Evolutionary conservation across 371 early-diverging fungal species (phyloP), one percentile per base, ranked within the genome.

Genomic region (Rhizopus sp.): DNA sequence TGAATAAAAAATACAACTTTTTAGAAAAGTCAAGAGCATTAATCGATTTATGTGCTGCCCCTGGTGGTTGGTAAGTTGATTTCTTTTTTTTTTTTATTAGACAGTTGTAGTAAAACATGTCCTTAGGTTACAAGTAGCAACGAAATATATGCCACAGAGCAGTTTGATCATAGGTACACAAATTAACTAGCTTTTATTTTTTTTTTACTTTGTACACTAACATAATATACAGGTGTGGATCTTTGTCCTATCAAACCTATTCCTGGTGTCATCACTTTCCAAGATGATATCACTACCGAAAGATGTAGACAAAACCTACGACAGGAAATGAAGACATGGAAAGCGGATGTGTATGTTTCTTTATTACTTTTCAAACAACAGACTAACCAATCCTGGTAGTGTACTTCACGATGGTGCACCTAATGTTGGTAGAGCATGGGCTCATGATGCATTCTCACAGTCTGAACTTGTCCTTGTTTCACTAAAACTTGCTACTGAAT

Each of bases 371-470:
- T 8, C 7, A 13, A 15, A 33, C 12, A 5, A 9, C 12, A 30
- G 16, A 13, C 48, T 49, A 23, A 23, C 23, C 23, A 23, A 23
- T 23, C 16, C 31, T 47, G 13, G 15, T 49, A 90, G 89, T 42
- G 91, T 99, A 32, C 90, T 99, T 55, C 99, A 99, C 85, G 99
- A 99, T 72, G 99, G 99, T 84, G 99, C 99, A 33, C 99, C 99
- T 42, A 99, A 99, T 67, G 99, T 99, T 45, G 99, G 99, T 77
- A 78, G 91, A 40, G 90, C 95, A 47, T 99, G 99, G 99, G 75
- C 91, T 30, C 98, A 97, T 57, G 99, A 99, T 84, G 97, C 99
- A 32, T 99, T 90, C 85, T 85, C 92, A 33, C 99, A 99, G 80
- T 90, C 95, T 23, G 99, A 99, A 75, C 88, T 99, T 58, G 95